Base-by-base conservation (phyloP, 768 basidiomycete genomes). In the Epithele typhae region DNA sequence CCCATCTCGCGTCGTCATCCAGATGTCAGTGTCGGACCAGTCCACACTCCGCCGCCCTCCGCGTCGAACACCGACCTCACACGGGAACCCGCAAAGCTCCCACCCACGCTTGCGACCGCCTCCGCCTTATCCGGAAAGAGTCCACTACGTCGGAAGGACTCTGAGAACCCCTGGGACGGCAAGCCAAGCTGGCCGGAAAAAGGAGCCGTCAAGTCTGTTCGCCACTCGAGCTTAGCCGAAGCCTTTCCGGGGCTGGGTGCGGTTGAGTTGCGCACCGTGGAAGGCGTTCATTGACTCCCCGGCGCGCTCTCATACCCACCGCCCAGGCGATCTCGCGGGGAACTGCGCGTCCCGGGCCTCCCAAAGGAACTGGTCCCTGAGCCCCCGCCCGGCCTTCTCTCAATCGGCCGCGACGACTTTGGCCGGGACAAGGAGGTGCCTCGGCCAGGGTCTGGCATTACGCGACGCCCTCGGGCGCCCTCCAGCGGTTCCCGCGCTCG, bases 281-380 rank as follows among this genome's bases (percentile, higher is more conserved):
- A 48, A 55, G 17, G 40, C 37, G 36, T 25, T 25, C 40, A 54
- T 50, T 47, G 41, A 49, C 45, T 54, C 25, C 25, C 45, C 46
- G 41, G 42, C 37, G 38, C 41, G 49, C 42, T 46, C 49, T 37
- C 43, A 48, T 44, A 39, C 43, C 25, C 23, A 42, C 37, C 40
- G 50, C 48, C 37, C 45, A 46, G 38, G 42, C 41, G 44, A 51
- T 50, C 53, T 40, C 41, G 44, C 49, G 45, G 37, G 52, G 33
- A 46, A 49, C 47, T 46, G 49, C 46, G 38, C 55, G 53, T 52
- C 58, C 55, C 50, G 50, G 27, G 50, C 37, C 25, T 47, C 52
- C 37, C 52, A 59, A 59, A 57, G 47, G 57, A 54, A 57, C 55
- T 57, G 53, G 52, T 55, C 40, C 53, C 49, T 55, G 54, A 23